Percentiles rank a stretch among this genome's conserved stretches.
These are phyloP conservation scores for Asterionellopsis glacialis DNA, from an alignment of 108 stramenopile species.

Conservation along the genomic window DNA sequence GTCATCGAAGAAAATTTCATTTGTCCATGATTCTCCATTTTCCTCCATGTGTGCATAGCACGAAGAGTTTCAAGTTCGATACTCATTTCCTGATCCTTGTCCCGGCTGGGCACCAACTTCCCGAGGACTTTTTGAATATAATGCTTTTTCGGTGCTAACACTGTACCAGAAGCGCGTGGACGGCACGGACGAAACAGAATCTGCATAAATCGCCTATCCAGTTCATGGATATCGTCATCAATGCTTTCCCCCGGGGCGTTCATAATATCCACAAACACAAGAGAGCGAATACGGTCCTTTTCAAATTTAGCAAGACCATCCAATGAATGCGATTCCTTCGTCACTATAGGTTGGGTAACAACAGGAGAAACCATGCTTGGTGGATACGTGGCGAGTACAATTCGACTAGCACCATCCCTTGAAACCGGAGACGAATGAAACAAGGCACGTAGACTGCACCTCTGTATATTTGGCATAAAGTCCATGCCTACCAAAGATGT, in stretches of 20 bases:
- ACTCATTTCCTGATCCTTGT: conserved; percentile 16
- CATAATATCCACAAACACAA: conserved; percentile 5
- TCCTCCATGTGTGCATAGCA: conserved; percentile 41
- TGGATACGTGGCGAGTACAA: conserved; percentile 17
- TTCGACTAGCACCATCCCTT: conserved; percentile 2
- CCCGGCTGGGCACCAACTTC: conserved; percentile 22
- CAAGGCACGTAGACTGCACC: conserved; percentile 22
- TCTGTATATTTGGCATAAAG: conserved; percentile 19
- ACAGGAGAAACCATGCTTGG: conserved; percentile 22
- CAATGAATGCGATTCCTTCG: conserved; percentile 9
- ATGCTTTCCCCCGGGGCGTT: neutral
- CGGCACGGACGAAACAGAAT: conserved; percentile 40
- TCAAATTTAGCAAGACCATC: conserved; percentile 25
- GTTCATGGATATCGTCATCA: conserved; percentile 23
- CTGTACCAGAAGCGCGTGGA: conserved; percentile 39
- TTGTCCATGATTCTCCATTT: conserved; percentile 10
- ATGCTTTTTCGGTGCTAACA: conserved; percentile 20
- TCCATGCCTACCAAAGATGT: conserved; percentile 28
- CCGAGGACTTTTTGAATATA: conserved; percentile 29
- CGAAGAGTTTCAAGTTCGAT: conserved; percentile 41
- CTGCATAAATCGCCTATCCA: conserved; percentile 32
- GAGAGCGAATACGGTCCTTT: conserved; percentile 13
- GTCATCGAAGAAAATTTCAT: no score
- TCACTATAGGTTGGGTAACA: conserved; percentile 11
- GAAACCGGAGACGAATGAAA: conserved; percentile 10